These are phyloP conservation scores for Sedum album DNA, from an alignment of 164 flowering plant species.

Conservation along the genomic window DNA sequence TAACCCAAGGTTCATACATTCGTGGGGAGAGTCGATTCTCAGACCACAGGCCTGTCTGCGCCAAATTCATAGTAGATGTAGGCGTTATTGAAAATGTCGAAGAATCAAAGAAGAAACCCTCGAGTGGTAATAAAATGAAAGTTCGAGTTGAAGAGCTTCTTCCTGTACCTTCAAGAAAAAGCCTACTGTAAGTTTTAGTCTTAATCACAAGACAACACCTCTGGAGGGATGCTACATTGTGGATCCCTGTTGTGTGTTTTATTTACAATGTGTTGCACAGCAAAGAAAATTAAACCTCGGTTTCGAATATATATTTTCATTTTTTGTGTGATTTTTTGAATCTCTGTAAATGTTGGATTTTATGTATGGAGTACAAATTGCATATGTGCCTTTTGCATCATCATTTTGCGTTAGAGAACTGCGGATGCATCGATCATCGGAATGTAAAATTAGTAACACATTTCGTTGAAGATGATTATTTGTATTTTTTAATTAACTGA, in stretches of 20 bases:
- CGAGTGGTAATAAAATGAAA: neutral
- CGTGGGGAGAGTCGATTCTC: constrained; percentile 62
- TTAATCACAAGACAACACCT: neutral
- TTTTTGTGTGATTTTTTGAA: neutral
- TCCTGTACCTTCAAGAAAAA: neutral
- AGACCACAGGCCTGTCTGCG: constrained; percentile 76
- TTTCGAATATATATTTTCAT: neutral
- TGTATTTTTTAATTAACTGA: too few species aligned
- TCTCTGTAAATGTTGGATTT: neutral
- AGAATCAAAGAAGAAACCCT: constrained; percentile 1
- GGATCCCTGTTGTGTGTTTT: neutral
- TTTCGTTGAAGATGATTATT: too few species aligned
- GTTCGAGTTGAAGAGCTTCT: constrained; percentile 7
- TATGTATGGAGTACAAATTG: neutral
- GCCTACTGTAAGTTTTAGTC: neutral
- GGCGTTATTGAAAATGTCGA: constrained; percentile 14
- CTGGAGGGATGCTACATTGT: neutral
- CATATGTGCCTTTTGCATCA: neutral
- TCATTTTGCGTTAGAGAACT: too few species aligned
- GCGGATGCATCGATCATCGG: too few species aligned
- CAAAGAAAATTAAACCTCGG: neutral
- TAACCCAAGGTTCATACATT: constrained; percentile 45
- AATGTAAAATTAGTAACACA: too few species aligned
- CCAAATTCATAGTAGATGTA: constrained; percentile 51
- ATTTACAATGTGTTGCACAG: neutral